Evolutionary conservation across 176 grass and related monocot genomes (phyloP), one percentile per base, ranked within the genome.

Genomic region (Oryza nivara): DNA sequence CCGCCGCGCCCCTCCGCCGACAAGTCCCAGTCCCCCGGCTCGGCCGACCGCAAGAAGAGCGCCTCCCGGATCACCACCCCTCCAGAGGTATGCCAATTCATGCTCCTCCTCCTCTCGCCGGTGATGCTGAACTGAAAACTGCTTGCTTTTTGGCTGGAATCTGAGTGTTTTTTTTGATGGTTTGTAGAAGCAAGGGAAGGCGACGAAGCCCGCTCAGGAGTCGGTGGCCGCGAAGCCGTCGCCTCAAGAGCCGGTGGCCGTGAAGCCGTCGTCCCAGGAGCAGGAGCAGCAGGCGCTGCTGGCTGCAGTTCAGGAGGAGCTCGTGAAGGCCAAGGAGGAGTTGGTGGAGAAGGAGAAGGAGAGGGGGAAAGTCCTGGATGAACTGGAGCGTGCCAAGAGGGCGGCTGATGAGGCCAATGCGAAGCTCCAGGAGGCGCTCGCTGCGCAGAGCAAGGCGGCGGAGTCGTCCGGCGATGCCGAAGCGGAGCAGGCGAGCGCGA

Each of bases 311-410:
- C 82, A 90, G 28, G 87, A 84, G 19, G 88, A 93, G 73, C 82
- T 98, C 32, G 74, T 83, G 16, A 91, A 72, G 77, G 86, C 87
- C 43, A 95, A 90, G 84, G 89, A 82, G 25, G 87, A 88, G 82
- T 60, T 98, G 78, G 49, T 82, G 25, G 88, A 90, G 82, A 74
- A 90, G 30, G 92, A 98, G 68, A 68, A 83, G 46, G 95, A 98
- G 80, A 95, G 85, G 69, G 47, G 38, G 12, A 79, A 74, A 17
- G 85, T 89, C 47, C 43, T 95, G 0, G 87, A 92, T 8, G 95
- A 98, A 52, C 88, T 98, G 14, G 85, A 88, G 45, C 16, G 51
- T 35, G 85, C 91, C 30, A 95, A 92, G 85, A 93, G 64, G 67
- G 83, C 76, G 48, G 75, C 83, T 36, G 85, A 86, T 63, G 95